Conservation (phyloP, 2,329 filamentous ascomycete genomes). For the Phoma sp. region DNA sequence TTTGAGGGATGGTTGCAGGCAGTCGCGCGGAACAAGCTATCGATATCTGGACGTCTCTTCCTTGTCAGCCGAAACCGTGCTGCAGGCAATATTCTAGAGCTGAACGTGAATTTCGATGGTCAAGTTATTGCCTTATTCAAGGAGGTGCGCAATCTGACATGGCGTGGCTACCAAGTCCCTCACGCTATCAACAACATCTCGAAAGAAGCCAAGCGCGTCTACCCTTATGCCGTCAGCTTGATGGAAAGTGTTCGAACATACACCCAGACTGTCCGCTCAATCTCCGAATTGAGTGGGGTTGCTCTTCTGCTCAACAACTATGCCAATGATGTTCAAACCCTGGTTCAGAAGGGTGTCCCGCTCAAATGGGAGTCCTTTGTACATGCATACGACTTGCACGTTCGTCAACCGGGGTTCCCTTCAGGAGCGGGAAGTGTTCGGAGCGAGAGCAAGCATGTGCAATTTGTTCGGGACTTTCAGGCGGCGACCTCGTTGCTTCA, state of each 20-base stretch:
- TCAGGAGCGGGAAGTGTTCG: constrained; percentile 65
- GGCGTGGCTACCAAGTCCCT: constrained; percentile 93
- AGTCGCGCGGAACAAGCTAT: constrained; percentile 85
- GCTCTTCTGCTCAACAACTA: constrained; percentile 89
- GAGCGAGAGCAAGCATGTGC: constrained; percentile 89
- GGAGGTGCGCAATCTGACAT: constrained; percentile 93
- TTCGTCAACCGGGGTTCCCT: constrained; percentile 68
- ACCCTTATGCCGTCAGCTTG: constrained; percentile 94
- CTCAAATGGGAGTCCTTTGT: constrained; percentile 98
- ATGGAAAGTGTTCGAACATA: constrained; percentile 99
- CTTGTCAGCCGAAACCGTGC: constrained; percentile 86
- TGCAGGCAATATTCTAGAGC: constrained; percentile 86
- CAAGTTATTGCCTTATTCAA: constrained; percentile 99
- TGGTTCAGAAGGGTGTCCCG: constrained; percentile 86
- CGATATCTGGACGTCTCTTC: constrained; percentile 91
- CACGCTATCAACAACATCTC: constrained; percentile 95
- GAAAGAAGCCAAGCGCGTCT: constrained; percentile 98
- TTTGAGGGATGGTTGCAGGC: constrained; percentile 96
- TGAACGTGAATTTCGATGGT: constrained; percentile 94
- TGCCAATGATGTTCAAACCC: constrained; percentile 83
- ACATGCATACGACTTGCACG: constrained; percentile 91
- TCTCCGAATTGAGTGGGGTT: constrained; percentile 85
- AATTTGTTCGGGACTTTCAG: constrained; percentile 95
- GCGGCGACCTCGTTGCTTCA: constrained; percentile 87
- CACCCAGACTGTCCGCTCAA: constrained; percentile 84